phyloP scores from a whole-genome alignment of 2,329 filamentous ascomycete species.

The Xylaria polymorpha region DNA sequence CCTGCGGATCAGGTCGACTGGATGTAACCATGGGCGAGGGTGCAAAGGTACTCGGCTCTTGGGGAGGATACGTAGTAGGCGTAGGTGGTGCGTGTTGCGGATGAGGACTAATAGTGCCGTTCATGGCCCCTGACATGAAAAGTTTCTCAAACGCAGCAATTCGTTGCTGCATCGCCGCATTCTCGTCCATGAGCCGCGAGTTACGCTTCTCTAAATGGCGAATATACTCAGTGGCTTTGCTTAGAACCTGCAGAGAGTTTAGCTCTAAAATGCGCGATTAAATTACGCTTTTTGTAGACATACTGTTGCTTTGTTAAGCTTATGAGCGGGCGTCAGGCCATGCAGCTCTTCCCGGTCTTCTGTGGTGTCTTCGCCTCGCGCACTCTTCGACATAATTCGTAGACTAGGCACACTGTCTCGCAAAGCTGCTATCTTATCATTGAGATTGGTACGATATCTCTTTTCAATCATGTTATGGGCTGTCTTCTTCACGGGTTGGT shows the following conservation, averaged over 20 bases:
- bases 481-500: conserved; percentile 80
- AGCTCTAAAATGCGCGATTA: conserved; percentile 33
- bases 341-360: conserved; percentile 84
- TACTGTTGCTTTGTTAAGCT: conserved; percentile 96
- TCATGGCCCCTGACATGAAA: conserved; percentile 81
- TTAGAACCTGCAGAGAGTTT: conserved; percentile 69
- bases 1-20: conserved; percentile 59
- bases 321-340: conserved; percentile 87
- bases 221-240: conserved; percentile 97
- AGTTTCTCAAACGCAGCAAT: conserved; percentile 82
- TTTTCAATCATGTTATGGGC: conserved; percentile 99
- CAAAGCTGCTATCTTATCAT: conserved; percentile 94
- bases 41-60: conserved; percentile 57
- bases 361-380: conserved; percentile 73
- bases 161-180: conserved; percentile 79
- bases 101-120: conserved; percentile 65
- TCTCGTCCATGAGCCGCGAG: conserved; percentile 83
- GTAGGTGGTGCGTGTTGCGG: conserved; percentile 62
- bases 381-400: conserved; percentile 82
- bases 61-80: conserved; percentile 62
- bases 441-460: conserved; percentile 93
- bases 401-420: conserved; percentile 92
- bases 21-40: conserved; percentile 58
- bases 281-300: conserved; percentile 30
- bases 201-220: conserved; percentile 92